Evolutionary conservation across 129 eudicot genomes (phyloP), one percentile per base, ranked within the genome.

Genomic region (Silybum marianum): DNA sequence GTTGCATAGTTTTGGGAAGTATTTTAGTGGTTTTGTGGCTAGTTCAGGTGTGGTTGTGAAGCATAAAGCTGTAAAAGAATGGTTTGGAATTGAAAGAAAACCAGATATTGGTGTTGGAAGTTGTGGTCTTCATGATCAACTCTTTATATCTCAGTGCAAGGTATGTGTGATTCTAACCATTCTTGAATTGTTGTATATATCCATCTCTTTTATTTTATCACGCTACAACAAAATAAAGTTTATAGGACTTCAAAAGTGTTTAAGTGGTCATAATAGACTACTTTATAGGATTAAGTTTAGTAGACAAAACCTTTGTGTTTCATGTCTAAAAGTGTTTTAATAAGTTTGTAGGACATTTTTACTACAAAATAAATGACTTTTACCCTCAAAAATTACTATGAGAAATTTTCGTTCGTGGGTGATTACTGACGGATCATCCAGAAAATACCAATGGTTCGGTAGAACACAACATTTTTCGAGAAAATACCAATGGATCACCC

Each of bases 21-120:
- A 70, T 72, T 92, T 88, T 69, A 90, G 89, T 70, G 99, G 99
- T 22, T 78, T 90, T 24, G 63, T 92, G 6, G 72, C 87, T 25
- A 51, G 51, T 48, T 72, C 89, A 13, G 97, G 97, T 0, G 78
- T 95, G 72, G 72, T 95, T 84, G 92, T 89, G 16, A 95, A 92
- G 72, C 94, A 95, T 76, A 92, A 81, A 75, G 93, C 94, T 51
- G 68, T 90, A n/a, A 89, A 86, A 78, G 94, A 88, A 38, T 67
- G 81, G 18, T 90, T 88, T 85, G 93, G 87, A 9, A 65, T 72
- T 78, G 97, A 87, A 6, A 82, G 71, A 66, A 82, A 77, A 58
- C 92, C 97, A 14, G 97, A 95, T 85, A 44, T 95, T 84, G 97
- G 99, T 24, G 75, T 95, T 84, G 97, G 94, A 73, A 85, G 83